phyloP scores from a whole-genome alignment of 1,284 basidiomycete genomes.

The Ganoderma lingzhi region DNA sequence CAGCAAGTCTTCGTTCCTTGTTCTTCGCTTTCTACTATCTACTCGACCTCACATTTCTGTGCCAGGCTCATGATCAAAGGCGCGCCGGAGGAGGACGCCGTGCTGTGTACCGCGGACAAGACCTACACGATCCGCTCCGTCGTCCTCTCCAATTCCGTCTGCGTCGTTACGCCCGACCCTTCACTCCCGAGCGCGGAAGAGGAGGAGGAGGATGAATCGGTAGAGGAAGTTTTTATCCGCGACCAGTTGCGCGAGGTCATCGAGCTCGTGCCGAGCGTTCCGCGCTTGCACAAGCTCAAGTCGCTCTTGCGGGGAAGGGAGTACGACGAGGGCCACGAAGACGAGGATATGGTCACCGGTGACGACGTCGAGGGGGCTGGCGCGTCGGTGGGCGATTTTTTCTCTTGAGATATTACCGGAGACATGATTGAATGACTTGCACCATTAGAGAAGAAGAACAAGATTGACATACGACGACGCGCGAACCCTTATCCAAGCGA shows the following conservation, averaged over 20 bases:
- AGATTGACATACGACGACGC: conserved; percentile 68
- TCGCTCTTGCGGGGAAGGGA: conserved; percentile 67
- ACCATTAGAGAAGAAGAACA: conserved; percentile 40
- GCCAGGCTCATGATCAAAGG: conserved; percentile 85
- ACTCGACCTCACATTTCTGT: background rate
- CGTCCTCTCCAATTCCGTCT: conserved; percentile 84
- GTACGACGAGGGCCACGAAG: conserved; percentile 66
- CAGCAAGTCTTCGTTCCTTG: conserved; percentile 23
- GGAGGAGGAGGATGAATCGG: conserved; percentile 36
- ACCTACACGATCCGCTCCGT: conserved; percentile 88
- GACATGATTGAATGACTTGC: too few species aligned
- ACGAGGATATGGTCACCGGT: conserved; percentile 50
- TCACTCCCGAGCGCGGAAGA: conserved; percentile 40
- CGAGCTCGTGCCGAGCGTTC: conserved; percentile 77
- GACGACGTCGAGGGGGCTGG: conserved; percentile 39
- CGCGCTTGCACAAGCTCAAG: conserved; percentile 75
- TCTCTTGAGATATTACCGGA: background rate
- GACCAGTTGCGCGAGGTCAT: conserved; percentile 81
- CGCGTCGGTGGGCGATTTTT: conserved; percentile 25
- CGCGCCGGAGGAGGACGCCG: conserved; percentile 82
- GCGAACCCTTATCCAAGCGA: conserved; percentile 76
- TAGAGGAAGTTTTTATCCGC: conserved; percentile 62
- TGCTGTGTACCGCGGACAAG: conserved; percentile 81
- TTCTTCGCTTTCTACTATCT: background rate
- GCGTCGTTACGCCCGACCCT: conserved; percentile 69